Percentiles rank a stretch among this genome's conserved stretches.
phyloP scores from a whole-genome alignment of 139 green algal species.

The Trebouxia sp. region DNA sequence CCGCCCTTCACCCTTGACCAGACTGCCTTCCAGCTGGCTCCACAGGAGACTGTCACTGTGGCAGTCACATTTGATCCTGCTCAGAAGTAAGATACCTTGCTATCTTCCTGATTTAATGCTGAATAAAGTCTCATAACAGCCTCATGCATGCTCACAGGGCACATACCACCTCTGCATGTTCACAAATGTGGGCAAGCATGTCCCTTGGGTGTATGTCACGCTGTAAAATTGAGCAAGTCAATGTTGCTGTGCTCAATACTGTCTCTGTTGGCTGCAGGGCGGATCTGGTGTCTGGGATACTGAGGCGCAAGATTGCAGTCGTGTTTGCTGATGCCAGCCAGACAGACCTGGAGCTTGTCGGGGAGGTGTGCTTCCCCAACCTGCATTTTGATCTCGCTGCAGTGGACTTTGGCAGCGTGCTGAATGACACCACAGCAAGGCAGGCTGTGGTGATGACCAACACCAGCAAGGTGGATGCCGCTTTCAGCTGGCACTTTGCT shows the following conservation, averaged over 20 bases:
- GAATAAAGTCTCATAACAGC: not conserved
- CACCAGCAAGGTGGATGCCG: constrained; percentile 46
- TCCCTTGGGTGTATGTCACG: too few species aligned
- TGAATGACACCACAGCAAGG: constrained; percentile 72
- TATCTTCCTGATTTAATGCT: too few species aligned
- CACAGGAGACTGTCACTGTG: constrained; percentile 54
- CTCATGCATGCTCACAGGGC: too few species aligned
- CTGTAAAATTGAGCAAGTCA: too few species aligned
- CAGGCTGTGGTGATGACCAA: constrained; percentile 63
- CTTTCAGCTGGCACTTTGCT: constrained; percentile 69
- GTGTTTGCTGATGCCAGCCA: constrained; percentile 74
- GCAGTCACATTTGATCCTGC: constrained; percentile 62
- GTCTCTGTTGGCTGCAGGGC: too few species aligned
- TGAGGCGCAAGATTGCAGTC: constrained; percentile 56
- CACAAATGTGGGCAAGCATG: too few species aligned
- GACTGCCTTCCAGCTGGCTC: constrained; percentile 49
- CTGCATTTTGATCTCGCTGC: constrained; percentile 42
- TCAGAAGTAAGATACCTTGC: not conserved
- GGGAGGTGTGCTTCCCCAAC: constrained; percentile 75
- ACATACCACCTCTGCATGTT: too few species aligned
- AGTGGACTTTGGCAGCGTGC: constrained; percentile 74
- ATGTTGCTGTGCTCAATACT: too few species aligned
- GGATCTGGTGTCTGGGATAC: constrained; percentile 21
- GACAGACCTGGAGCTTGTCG: constrained; percentile 70
- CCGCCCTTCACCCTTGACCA: constrained; percentile 67